Evolutionary conservation across 2,329 filamentous ascomycete genomes (phyloP).

Genomic region (Beauveria varroae): DNA sequence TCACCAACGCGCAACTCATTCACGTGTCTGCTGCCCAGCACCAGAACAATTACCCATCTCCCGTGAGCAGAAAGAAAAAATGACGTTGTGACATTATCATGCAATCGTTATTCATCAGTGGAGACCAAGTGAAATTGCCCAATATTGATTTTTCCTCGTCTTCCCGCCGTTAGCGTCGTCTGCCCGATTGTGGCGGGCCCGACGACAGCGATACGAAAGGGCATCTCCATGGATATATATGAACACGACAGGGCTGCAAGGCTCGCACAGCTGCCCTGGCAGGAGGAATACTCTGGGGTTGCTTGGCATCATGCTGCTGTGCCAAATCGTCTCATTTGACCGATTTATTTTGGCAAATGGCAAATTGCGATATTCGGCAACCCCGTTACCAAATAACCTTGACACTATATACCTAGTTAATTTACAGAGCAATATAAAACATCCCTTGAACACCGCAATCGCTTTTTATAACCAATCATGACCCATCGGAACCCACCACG

Average conservation of each 20-base stretch:
- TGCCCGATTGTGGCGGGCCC: not conserved
- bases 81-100: no score
- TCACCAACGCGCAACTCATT: no score
- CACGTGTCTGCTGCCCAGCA: no score
- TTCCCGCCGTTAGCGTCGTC: not conserved
- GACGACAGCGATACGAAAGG: not conserved
- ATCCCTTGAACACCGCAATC: not conserved
- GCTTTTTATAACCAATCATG: not conserved
- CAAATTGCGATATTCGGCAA: not conserved
- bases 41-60: no score
- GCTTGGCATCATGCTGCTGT: not conserved
- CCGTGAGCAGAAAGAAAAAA: no score
- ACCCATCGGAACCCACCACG: not conserved
- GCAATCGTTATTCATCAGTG: not conserved
- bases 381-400: not conserved
- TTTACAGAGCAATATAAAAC: not conserved
- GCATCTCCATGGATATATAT: not conserved
- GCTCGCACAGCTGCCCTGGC: no score
- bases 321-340: not conserved
- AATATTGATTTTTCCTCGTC: conserved; percentile 1
- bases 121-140: conserved; percentile 4
- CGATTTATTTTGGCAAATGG: not conserved
- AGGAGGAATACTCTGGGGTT: not conserved
- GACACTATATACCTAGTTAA: not conserved
- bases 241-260: not conserved